These are phyloP conservation scores for Paraphoma chrysanthemicola DNA, from an alignment of 2,329 filamentous ascomycete species.

Conservation along the genomic window DNA sequence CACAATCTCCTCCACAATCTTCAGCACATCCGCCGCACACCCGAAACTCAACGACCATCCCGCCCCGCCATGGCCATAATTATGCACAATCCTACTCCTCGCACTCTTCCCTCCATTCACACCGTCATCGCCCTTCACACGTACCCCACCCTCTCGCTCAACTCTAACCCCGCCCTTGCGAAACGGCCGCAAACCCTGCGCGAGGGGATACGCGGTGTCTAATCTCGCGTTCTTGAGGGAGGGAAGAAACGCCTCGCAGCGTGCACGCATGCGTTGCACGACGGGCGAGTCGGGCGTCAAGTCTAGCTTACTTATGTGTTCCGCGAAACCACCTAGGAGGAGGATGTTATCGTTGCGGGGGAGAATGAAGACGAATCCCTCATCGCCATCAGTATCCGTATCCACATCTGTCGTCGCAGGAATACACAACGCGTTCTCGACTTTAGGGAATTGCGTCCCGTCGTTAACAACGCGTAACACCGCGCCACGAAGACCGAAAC, in stretches of 20 bases:
- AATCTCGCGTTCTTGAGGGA: conserved; percentile 50
- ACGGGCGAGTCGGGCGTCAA: conserved; percentile 50
- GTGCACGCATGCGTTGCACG: conserved; percentile 52
- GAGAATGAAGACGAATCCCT: conserved; percentile 53
- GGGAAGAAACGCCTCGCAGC: conserved; percentile 54
- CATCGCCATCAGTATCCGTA: conserved; percentile 41
- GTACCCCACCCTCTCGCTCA: conserved; percentile 47
- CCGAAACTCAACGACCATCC: conserved; percentile 43
- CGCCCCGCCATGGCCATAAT: conserved; percentile 55
- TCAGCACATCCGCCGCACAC: conserved; percentile 3
- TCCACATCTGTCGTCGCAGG: conserved; percentile 38
- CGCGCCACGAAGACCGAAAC: conserved; percentile 54
- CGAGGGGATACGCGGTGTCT: conserved; percentile 52
- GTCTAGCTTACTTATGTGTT: conserved; percentile 31
- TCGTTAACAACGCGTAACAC: conserved; percentile 57
- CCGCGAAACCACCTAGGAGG: conserved; percentile 40
- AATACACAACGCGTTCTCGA: conserved; percentile 51
- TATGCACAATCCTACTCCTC: conserved; percentile 50
- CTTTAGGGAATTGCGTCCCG: conserved; percentile 51
- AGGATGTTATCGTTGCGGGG: conserved; percentile 55
- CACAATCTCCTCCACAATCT: background rate
- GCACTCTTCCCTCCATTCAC: background rate
- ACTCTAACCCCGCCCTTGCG: conserved; percentile 51
- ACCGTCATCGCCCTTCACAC: background rate
- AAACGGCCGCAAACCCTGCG: conserved; percentile 54